A percentile compares a stretch with the other conserved stretches of the same genome.
phyloP scores from a whole-genome alignment of 371 early-diverging fungal species.

The Mucor racemosus region DNA sequence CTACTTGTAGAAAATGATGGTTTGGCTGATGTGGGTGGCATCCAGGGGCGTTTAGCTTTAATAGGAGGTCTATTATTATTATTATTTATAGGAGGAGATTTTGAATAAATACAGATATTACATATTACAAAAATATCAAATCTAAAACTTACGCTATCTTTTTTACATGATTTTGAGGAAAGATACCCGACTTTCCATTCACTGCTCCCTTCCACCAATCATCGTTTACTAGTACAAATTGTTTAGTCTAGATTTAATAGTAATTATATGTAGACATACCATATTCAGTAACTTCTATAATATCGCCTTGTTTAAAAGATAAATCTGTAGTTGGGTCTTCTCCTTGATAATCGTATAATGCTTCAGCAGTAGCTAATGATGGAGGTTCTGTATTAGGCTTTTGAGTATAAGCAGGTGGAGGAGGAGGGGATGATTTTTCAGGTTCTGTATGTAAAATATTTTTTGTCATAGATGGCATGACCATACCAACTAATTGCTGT shows the following conservation, averaged over 20 bases:
- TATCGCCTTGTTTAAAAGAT: conserved; percentile 54
- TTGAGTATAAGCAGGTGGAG: conserved; percentile 41
- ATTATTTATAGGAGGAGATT: neutral
- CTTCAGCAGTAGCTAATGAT: conserved; percentile 41
- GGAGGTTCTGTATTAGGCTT: conserved; percentile 4
- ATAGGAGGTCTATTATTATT: conserved; percentile 15
- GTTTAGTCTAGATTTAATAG: neutral
- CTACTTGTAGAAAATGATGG: conserved; percentile 18
- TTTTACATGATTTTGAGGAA: conserved; percentile 57
- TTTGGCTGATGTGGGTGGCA: conserved; percentile 21
- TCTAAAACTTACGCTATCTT: conserved; percentile 36
- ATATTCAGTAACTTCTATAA: conserved; percentile 56
- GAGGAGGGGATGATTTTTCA: conserved; percentile 11
- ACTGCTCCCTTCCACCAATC: conserved; percentile 58
- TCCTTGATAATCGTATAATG: conserved; percentile 52
- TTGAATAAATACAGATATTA: neutral
- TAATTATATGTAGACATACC: conserved; percentile 29
- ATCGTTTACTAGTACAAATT: conserved; percentile 41
- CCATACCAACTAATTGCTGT: conserved; percentile 1
- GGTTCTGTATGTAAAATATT: conserved; percentile 19
- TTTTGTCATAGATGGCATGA: conserved; percentile 6
- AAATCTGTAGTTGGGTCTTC: conserved; percentile 55
- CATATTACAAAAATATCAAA: conserved; percentile 1
- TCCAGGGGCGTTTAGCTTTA: conserved; percentile 29
- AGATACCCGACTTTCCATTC: conserved; percentile 50